These are phyloP conservation scores for Colletotrichum tanaceti DNA, from an alignment of 2,329 filamentous ascomycete genomes.

Conservation along the genomic window DNA sequence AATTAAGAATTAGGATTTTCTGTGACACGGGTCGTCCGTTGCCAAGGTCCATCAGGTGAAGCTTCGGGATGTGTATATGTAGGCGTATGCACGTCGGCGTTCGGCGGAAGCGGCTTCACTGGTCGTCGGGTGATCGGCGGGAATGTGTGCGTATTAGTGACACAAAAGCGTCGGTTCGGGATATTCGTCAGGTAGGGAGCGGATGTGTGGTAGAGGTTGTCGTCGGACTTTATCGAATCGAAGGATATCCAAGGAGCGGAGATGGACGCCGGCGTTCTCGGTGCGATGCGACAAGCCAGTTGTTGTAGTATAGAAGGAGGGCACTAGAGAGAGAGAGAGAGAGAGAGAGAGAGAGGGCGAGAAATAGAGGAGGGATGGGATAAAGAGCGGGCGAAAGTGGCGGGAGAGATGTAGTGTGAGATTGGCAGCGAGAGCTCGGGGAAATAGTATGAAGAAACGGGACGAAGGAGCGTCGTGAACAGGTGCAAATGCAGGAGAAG, in stretches of 20 bases:
- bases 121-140: constrained; percentile 22
- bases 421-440: constrained; percentile 2
- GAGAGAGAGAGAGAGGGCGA: no score
- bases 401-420: not conserved
- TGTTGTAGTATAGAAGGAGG: not conserved
- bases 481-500: constrained; percentile 29
- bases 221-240: constrained; percentile 27
- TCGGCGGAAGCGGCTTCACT: constrained; percentile 11
- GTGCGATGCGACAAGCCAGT: constrained; percentile 17
- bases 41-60: constrained; percentile 26
- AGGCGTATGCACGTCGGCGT: constrained; percentile 18
- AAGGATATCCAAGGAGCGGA: constrained; percentile 32
- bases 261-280: constrained; percentile 27
- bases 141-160: constrained; percentile 26
- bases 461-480: constrained; percentile 38
- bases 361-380: constrained; percentile 14
- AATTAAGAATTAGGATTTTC: constrained; percentile 31
- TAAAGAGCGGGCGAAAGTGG: not conserved
- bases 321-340: not conserved
- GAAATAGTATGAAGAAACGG: constrained; percentile 32
- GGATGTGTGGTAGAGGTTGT: constrained; percentile 24
- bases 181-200: constrained; percentile 21
- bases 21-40: constrained; percentile 23
- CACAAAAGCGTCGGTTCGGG: constrained; percentile 1
- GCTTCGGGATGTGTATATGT: constrained; percentile 8